These are phyloP conservation scores for Solanum commersonii DNA, from an alignment of 257 asterid species.

Conservation along the genomic window DNA sequence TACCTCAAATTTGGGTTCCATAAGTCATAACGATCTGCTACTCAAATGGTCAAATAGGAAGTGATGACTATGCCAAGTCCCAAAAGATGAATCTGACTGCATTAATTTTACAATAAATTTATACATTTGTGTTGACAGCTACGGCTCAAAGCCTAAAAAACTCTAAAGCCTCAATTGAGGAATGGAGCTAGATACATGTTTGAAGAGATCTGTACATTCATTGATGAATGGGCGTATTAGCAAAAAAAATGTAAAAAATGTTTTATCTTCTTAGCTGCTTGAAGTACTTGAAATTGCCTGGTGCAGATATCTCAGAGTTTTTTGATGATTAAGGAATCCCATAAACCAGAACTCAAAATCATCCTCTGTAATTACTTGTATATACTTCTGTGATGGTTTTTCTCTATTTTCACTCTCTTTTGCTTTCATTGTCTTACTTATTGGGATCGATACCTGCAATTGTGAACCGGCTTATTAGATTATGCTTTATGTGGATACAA, in stretches of 20 bases:
- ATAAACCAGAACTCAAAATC: background rate
- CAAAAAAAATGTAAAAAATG: background rate
- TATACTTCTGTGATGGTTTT: slow-evolving; percentile 30
- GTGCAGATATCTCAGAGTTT: background rate
- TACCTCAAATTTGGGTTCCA: background rate
- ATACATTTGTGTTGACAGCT: background rate
- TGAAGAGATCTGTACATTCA: background rate
- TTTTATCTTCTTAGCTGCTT: background rate
- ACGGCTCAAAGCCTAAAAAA: background rate
- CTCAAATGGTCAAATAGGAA: background rate
- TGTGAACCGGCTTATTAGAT: background rate
- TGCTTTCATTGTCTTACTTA: slow-evolving; percentile 20
- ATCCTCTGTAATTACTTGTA: slow-evolving; percentile 22
- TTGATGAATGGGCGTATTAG: background rate
- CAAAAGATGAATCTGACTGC: background rate
- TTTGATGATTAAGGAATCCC: background rate
- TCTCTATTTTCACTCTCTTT: slow-evolving; percentile 14
- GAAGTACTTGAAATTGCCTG: background rate
- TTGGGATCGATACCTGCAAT: slow-evolving; percentile 22
- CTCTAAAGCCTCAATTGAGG: background rate
- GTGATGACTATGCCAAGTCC: background rate
- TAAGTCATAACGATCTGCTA: background rate
- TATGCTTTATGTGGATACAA: background rate
- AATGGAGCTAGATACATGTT: background rate
- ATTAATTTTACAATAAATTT: background rate